Base-by-base conservation (phyloP, 176 grass and related monocot species). In the Oryza glumipatula region DNA sequence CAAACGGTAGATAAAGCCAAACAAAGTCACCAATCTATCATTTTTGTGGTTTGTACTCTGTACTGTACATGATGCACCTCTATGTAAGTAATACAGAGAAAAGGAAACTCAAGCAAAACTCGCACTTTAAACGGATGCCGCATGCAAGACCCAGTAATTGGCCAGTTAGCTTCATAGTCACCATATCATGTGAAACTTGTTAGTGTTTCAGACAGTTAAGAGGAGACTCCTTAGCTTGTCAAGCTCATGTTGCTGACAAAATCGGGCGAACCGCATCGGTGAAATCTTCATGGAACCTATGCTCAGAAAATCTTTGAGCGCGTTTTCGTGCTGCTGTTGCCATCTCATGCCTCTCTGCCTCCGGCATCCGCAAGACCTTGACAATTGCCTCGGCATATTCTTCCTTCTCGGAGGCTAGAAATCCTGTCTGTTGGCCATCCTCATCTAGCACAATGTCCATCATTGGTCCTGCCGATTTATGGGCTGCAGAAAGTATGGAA, bases 361-460 rank as follows among this genome's bases (percentile, higher is more conserved):
- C 88, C 26, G 88, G 67, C 93, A 91, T 96, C 49, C 46, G 81
- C 77, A 99, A 76, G 66, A 96, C 80, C 70, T 94, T 86, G 46
- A 94, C 36, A 35, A 99, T 94, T 67, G 93, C 91, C 44, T 92
- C 83, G 0, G 86, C 68, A 48, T 91, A 99, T 78, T 99, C 96
- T 69, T 99, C 96, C 58, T 84, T 86, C 69, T 44, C 70, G 0
- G 65, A 88, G 49, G 93, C 93, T 48, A 99, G 92, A 88, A 94
- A 92, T 26, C 93, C 96, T 48, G 93, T 99, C 74, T 78, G 71
- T 49, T 76, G 91, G 7, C 89, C 81, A 0, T 92, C 89, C 81
- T 99, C 96, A 63, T 99, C 85, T 48, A 91, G 45, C 54, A 99
- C 83, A 64, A 99, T 99, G 72, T 99, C 96, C 96, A 99, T 99